These are phyloP conservation scores for Fusarium pseudocircinatum DNA, from an alignment of 2,329 filamentous ascomycete species.

Conservation along the genomic window DNA sequence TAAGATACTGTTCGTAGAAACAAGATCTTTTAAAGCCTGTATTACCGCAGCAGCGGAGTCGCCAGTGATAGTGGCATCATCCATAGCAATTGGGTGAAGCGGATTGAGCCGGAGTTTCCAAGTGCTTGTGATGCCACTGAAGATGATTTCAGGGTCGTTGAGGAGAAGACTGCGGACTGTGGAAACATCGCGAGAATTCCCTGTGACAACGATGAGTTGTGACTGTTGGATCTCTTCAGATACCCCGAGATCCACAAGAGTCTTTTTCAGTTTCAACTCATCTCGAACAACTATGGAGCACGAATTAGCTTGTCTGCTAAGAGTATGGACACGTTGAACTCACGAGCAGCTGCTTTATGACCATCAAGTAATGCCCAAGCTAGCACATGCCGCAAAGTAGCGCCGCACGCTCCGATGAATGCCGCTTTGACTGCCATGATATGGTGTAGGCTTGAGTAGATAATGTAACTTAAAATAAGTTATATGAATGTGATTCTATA, in stretches of 20 bases:
- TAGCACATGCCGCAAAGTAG: background rate
- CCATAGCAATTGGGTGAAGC: background rate
- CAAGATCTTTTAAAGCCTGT: background rate
- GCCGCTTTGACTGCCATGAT: background rate
- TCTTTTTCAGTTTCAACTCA: background rate
- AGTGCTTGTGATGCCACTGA: background rate
- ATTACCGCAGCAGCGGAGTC: background rate
- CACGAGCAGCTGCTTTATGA: background rate
- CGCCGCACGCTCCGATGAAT: background rate
- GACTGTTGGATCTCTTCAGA: background rate
- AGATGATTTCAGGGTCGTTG: background rate
- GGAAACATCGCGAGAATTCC: background rate
- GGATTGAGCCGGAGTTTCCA: background rate
- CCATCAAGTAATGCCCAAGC: background rate
- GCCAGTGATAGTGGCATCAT: background rate
- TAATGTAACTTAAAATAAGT: background rate
- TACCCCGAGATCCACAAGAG: background rate
- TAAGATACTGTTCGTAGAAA: background rate
- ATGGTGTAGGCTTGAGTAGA: too few relatives aligned
- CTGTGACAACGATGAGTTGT: background rate
- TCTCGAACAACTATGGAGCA: background rate
- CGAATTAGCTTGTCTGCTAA: background rate
- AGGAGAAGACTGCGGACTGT: background rate
- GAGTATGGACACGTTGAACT: background rate
- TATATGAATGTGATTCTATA: accelerated